Evolutionary conservation across 2,329 filamentous ascomycete genomes (phyloP).

Genomic region (Curvularia sp.): DNA sequence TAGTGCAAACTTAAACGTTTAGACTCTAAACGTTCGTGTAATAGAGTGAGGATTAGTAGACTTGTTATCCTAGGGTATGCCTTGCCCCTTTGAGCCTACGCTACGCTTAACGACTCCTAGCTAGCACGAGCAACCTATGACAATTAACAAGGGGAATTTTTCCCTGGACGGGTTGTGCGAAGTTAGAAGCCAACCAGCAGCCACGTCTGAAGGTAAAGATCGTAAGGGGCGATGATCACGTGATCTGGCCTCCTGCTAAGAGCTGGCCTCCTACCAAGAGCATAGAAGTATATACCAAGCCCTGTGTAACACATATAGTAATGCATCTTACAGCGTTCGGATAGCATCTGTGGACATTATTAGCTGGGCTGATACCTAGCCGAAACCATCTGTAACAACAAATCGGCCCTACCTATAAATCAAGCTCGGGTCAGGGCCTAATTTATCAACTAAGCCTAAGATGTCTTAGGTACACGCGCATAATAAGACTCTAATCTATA

Average conservation of each 20-base stretch:
- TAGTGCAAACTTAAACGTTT: too few species aligned
- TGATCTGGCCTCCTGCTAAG: neutral
- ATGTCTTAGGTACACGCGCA: neutral
- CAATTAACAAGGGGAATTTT: neutral
- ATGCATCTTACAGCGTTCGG: neutral
- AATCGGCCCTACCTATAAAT: slow-evolving; percentile 3
- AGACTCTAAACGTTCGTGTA: too few species aligned
- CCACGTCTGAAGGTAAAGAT: neutral
- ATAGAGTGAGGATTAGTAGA: too few species aligned
- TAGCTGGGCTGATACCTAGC: neutral
- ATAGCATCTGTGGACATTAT: neutral
- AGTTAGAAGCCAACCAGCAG: neutral
- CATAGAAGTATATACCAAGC: neutral
- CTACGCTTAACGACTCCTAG: neutral
- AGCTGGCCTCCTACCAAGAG: neutral
- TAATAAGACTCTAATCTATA: neutral
- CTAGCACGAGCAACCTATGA: neutral
- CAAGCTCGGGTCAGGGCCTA: neutral
- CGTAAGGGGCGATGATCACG: neutral
- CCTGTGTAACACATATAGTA: neutral
- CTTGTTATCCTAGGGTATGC: too few species aligned
- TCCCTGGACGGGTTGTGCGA: neutral
- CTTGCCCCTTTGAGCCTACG: too few species aligned
- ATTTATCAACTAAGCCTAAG: neutral
- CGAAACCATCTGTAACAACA: neutral